phyloP scores from a whole-genome alignment of 257 asterid genomes.

The Haberlea rhodopensis region DNA sequence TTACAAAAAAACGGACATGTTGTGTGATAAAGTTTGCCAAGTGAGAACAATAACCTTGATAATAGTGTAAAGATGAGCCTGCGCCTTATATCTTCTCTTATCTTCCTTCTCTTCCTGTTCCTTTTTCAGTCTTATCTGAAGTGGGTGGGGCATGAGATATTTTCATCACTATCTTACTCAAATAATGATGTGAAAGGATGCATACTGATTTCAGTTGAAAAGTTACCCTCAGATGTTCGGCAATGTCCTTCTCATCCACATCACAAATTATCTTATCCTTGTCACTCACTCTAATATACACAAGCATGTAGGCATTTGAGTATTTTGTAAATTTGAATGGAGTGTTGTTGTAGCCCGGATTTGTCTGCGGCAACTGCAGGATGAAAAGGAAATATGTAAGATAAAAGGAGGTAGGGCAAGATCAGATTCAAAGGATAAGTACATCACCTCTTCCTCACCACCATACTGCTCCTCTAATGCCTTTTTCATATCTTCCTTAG shows the following conservation, averaged over 20 bases:
- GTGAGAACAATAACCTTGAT: conserved; percentile 51
- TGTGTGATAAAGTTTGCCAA: not conserved
- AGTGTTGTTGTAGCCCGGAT: conserved; percentile 60
- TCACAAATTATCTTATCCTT: conserved; percentile 67
- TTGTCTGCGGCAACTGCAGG: conserved; percentile 58
- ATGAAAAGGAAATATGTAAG: conserved; percentile 27
- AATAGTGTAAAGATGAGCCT: conserved; percentile 83
- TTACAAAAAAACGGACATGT: not conserved
- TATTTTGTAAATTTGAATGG: conserved; percentile 61
- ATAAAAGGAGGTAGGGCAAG: not conserved
- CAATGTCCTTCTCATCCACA: conserved; percentile 69
- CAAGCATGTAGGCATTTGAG: conserved; percentile 77
- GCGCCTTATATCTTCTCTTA: conserved; percentile 74
- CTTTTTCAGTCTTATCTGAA: conserved; percentile 69
- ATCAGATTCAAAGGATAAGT: conserved; percentile 20
- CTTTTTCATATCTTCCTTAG: conserved; percentile 58
- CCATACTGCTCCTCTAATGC: conserved; percentile 73
- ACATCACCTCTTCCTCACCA: conserved; percentile 62
- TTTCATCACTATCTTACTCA: not conserved
- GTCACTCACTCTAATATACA: conserved; percentile 64
- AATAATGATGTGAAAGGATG: not conserved
- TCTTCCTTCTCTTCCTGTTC: conserved; percentile 81
- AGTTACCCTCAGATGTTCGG: conserved; percentile 63
- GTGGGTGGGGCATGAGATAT: not conserved
- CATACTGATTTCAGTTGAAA: not conserved